Conservation (phyloP, 768 basidiomycete genomes). For the Sarcodon sp. region DNA sequence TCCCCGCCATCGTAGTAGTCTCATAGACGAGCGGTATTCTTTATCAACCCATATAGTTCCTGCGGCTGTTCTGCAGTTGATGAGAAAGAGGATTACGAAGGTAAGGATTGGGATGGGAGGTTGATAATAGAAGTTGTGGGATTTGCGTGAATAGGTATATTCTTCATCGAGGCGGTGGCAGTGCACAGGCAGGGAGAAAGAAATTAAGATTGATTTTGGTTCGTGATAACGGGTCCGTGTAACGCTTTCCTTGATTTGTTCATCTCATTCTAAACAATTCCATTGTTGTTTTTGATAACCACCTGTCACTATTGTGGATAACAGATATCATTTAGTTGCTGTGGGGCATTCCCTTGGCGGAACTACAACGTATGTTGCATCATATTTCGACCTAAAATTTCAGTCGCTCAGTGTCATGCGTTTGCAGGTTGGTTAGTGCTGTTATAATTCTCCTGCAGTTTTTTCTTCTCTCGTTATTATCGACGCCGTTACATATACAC, state of each 20-base stretch:
- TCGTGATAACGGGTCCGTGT: constrained; percentile 82
- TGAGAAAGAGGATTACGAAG: constrained; percentile 14
- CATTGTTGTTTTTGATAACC: too few species aligned
- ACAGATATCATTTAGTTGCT: constrained; percentile 39
- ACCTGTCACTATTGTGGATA: too few species aligned
- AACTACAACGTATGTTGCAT: constrained; percentile 46
- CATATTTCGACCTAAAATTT: too few species aligned
- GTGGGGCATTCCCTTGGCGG: constrained; percentile 85
- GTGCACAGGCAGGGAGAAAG: constrained; percentile 8
- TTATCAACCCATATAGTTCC: constrained; percentile 44
- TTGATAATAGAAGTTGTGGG: constrained; percentile 38
- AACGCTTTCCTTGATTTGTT: constrained; percentile 14
- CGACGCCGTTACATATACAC: constrained; percentile 55
- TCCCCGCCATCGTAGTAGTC: not conserved
- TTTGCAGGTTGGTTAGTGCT: constrained; percentile 46
- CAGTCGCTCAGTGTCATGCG: not conserved
- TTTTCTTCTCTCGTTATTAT: constrained; percentile 64
- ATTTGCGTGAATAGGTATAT: constrained; percentile 63
- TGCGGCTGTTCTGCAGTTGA: constrained; percentile 35
- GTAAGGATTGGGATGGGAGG: constrained; percentile 9
- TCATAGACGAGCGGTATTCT: constrained; percentile 16
- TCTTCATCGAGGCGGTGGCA: constrained; percentile 11
- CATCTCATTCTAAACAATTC: too few species aligned
- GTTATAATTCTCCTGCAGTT: constrained; percentile 44
- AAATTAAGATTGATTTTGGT: constrained; percentile 63